Conservation (phyloP, 192 early-diverging fungal genomes). For the Tieghemiomyces parasiticus region DNA sequence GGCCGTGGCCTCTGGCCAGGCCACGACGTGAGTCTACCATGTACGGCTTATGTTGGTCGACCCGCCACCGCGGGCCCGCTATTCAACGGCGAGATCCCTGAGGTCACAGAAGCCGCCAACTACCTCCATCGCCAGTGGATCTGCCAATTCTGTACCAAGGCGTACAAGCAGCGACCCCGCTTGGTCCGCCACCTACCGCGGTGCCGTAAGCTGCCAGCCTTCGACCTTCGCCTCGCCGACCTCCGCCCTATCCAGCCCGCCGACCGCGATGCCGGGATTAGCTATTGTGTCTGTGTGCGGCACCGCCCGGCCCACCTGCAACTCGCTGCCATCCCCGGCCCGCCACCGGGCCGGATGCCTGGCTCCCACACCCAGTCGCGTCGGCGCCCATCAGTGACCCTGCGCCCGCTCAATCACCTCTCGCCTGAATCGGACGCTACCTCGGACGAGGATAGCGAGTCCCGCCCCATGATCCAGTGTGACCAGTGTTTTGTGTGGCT, state of each 20-base stretch:
- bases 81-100: not conserved
- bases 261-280: constrained; percentile 5
- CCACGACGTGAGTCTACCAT: not conserved
- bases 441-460: constrained; percentile 21
- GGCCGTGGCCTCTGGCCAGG: not conserved
- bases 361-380: not conserved
- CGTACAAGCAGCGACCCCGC: not conserved
- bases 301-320: too few relatives aligned
- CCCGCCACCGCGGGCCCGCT: not conserved
- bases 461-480: constrained; percentile 55
- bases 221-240: not conserved
- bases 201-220: not conserved
- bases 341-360: not conserved
- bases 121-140: not conserved
- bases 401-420: not conserved
- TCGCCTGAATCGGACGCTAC: not conserved
- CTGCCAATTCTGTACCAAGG: not conserved
- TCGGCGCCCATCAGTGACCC: not conserved
- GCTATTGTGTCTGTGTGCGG: not conserved
- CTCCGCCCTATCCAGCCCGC: not conserved
- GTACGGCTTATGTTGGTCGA: not conserved
- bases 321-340: not conserved
- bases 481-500: constrained; percentile 56
- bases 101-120: not conserved
- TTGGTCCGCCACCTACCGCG: not conserved